phyloP scores from a whole-genome alignment of 805 yeast genomes.

The Candida awuae region DNA sequence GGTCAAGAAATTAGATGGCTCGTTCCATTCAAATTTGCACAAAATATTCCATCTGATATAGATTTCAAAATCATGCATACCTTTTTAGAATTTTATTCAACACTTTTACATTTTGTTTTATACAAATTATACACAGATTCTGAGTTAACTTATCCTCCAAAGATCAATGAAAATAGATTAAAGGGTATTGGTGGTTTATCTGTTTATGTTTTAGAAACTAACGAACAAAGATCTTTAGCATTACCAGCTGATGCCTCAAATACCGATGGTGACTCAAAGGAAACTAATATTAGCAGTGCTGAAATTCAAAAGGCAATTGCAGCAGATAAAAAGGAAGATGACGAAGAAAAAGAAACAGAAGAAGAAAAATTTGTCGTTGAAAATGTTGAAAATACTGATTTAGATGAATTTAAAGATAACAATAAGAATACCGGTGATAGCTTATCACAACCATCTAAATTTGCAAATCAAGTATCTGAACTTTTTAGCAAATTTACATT shows the following conservation, averaged over 20 bases:
- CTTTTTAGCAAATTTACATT: conserved; percentile 72
- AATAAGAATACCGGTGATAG: conserved; percentile 60
- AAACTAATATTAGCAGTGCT: conserved; percentile 32
- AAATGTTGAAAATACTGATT: conserved; percentile 38
- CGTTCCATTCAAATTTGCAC: conserved; percentile 95
- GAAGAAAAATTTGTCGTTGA: conserved; percentile 31
- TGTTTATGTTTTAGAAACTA: conserved; percentile 66
- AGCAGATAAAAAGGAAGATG: conserved; percentile 36
- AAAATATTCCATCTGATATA: conserved; percentile 85
- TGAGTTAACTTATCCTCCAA: conserved; percentile 87
- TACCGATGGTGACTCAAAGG: conserved; percentile 24
- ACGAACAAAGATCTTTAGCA: conserved; percentile 29
- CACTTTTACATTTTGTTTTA: conserved; percentile 79
- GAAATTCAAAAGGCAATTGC: conserved; percentile 45
- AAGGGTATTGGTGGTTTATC: conserved; percentile 87
- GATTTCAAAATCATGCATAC: conserved; percentile 97
- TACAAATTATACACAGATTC: conserved; percentile 80
- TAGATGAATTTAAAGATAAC: conserved; percentile 66
- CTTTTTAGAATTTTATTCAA: conserved; percentile 90
- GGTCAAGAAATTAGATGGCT: conserved; percentile 96
- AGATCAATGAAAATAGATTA: conserved; percentile 59
- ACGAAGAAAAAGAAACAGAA: conserved; percentile 31
- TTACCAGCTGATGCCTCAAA: conserved; percentile 28
- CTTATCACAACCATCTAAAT: conserved; percentile 62
- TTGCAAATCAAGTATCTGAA: conserved; percentile 50